Conservation (phyloP, 495 filamentous ascomycete genomes). For the Neurospora sp. region DNA sequence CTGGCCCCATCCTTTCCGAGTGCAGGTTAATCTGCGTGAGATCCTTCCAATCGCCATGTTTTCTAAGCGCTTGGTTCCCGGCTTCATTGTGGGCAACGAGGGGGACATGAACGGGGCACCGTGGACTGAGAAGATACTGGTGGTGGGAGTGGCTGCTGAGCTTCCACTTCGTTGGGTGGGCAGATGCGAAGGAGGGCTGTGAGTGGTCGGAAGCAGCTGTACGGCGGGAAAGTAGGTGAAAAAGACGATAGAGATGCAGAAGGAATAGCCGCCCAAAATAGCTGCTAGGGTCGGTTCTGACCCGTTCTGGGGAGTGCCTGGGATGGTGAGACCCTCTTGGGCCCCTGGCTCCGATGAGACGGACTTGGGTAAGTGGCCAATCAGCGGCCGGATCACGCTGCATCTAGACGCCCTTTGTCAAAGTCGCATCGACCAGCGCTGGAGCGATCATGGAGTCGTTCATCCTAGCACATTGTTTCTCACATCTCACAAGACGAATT, state of each 20-base stretch:
- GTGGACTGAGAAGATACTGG: slow-evolving; percentile 1
- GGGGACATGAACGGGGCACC: neutral
- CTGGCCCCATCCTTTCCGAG: neutral
- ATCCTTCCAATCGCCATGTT: neutral
- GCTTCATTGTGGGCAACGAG: neutral
- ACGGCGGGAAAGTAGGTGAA: slow-evolving; percentile 4
- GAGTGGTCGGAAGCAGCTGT: slow-evolving; percentile 9
- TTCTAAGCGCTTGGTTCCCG: neutral
- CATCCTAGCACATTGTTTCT: neutral
- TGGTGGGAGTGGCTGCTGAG: neutral
- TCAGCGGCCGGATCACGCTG: slow-evolving; percentile 18
- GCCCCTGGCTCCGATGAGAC: neutral
- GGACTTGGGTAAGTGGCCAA: slow-evolving; percentile 10
- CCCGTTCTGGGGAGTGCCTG: neutral
- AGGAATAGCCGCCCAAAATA: slow-evolving; percentile 21
- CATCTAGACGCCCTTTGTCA: slow-evolving; percentile 20
- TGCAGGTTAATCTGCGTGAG: neutral
- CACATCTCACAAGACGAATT: neutral
- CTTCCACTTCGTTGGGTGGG: neutral
- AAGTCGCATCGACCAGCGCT: neutral
- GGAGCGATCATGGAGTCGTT: neutral
- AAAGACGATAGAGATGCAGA: slow-evolving; percentile 1
- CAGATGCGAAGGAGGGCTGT: slow-evolving; percentile 1
- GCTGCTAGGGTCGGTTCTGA: slow-evolving; percentile 1
- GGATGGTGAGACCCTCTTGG: neutral